These are phyloP conservation scores for Lycium ferocissimum DNA, from an alignment of 257 asterid genomes.

Conservation along the genomic window DNA sequence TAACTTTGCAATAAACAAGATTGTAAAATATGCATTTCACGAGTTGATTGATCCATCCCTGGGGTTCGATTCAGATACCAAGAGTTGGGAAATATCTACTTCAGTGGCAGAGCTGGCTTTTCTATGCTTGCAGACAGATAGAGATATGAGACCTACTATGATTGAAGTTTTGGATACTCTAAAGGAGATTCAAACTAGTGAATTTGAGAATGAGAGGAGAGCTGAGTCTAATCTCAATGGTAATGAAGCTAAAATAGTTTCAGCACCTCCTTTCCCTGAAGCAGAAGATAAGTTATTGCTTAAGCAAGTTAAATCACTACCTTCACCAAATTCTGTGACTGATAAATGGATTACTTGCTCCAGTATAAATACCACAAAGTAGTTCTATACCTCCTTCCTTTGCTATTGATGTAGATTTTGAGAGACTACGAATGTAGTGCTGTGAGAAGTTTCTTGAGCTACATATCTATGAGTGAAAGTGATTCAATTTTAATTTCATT, in stretches of 20 bases:
- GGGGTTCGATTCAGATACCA: not conserved
- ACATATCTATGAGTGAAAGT: no score
- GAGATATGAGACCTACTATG: conserved; percentile 20
- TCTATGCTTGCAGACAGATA: conserved; percentile 14
- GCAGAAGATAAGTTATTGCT: not conserved
- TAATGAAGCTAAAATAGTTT: not conserved
- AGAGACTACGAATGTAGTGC: no score
- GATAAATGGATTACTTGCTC: no score
- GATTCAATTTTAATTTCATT: no score
- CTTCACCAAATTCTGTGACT: conserved; percentile 17
- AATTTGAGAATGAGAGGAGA: not conserved
- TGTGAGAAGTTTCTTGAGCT: no score
- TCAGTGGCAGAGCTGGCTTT: conserved; percentile 27
- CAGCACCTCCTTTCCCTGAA: conserved; percentile 4
- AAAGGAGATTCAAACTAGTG: not conserved
- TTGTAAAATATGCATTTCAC: not conserved
- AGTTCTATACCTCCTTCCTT: no score
- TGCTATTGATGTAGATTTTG: no score
- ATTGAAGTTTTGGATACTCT: conserved; percentile 18
- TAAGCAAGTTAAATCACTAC: conserved; percentile 12
- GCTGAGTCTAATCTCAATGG: not conserved
- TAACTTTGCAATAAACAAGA: conserved; percentile 21
- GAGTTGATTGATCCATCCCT: conserved; percentile 15
- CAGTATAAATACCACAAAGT: no score
- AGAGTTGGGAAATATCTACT: conserved; percentile 1